Evolutionary conservation across 192 early-diverging fungal genomes (phyloP).

Genomic region (Entophlyctis helioformis): DNA sequence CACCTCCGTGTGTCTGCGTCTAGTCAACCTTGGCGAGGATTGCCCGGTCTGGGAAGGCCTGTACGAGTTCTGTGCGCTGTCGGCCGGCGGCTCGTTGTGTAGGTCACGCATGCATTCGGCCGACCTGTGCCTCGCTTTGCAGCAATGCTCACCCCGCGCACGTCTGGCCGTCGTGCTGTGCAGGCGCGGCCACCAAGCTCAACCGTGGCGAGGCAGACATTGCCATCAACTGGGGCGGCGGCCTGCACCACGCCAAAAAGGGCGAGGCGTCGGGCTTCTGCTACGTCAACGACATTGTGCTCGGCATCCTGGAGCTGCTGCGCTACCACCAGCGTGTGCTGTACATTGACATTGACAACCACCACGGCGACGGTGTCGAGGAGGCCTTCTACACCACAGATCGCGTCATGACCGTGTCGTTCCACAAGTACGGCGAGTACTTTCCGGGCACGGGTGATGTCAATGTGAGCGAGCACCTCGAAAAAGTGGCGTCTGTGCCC

Average conservation of each 20-base stretch:
- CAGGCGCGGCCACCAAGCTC: constrained; percentile 76
- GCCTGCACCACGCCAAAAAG: constrained; percentile 86
- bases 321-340: constrained; percentile 70
- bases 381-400: constrained; percentile 88
- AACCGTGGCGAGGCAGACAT: constrained; percentile 74
- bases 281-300: constrained; percentile 96
- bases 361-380: constrained; percentile 98
- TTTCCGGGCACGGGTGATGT: constrained; percentile 97
- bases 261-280: constrained; percentile 90
- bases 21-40: constrained; percentile 91
- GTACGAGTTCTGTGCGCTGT: constrained; percentile 88
- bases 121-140: neutral
- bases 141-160: too few relatives aligned
- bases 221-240: constrained; percentile 97
- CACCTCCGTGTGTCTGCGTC: neutral
- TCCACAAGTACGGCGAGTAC: constrained; percentile 93
- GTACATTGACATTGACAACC: constrained; percentile 95
- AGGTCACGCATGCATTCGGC: neutral
- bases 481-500: neutral
- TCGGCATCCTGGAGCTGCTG: constrained; percentile 81
- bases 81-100: constrained; percentile 78
- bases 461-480: constrained; percentile 34
- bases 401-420: constrained; percentile 89
- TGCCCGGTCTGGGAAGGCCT: constrained; percentile 96
- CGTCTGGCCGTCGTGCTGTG: too few relatives aligned